These are phyloP conservation scores for Biscogniauxia mediterranea DNA, from an alignment of 2,329 filamentous ascomycete genomes.

Conservation along the genomic window DNA sequence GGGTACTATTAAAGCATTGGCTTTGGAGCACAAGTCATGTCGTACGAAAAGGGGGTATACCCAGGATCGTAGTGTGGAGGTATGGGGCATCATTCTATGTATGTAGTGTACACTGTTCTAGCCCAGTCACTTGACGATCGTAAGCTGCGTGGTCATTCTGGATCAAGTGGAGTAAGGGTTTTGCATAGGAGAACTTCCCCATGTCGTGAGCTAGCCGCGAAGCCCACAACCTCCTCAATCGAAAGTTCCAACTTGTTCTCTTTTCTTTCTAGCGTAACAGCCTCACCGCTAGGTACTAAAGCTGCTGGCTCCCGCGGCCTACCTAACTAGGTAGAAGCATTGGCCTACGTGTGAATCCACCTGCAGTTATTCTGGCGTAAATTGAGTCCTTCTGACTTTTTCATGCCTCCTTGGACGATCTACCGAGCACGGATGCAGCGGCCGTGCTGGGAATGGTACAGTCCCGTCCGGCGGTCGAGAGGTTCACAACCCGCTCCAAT, in stretches of 20 bases:
- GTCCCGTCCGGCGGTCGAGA: neutral
- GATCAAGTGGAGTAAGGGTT: no score
- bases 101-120: no score
- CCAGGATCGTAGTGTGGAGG: no score
- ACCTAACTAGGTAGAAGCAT: no score
- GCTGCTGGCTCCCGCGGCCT: neutral
- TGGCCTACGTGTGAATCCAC: neutral
- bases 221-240: neutral
- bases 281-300: neutral
- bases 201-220: neutral
- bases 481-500: neutral
- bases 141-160: no score
- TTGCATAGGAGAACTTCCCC: neutral
- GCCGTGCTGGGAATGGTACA: neutral
- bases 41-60: no score
- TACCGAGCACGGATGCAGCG: neutral
- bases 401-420: neutral
- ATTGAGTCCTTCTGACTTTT: neutral
- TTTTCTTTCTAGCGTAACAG: neutral
- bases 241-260: neutral
- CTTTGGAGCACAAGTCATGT: no score
- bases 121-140: no score
- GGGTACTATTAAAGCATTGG: no score
- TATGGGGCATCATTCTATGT: no score
- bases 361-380: neutral